These are phyloP conservation scores for Cyberlindnera suaveolens DNA, from an alignment of 805 yeast species.

Conservation along the genomic window DNA sequence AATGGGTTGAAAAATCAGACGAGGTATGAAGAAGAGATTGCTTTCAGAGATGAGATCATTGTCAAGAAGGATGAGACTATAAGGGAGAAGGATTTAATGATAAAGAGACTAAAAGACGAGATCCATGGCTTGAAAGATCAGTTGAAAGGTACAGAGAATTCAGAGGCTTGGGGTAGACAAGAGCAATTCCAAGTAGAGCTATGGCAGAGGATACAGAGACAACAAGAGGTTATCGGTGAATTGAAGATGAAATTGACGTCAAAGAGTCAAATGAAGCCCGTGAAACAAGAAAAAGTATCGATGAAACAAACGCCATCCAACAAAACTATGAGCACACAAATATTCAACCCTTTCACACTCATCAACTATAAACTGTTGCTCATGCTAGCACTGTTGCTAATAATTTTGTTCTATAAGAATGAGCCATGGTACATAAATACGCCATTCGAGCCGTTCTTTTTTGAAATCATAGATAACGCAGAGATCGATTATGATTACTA, in stretches of 20 bases:
- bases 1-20: neutral
- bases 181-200: conserved; percentile 13
- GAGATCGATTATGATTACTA: conserved; percentile 22
- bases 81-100: conserved; percentile 3
- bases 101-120: conserved; percentile 6
- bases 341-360: neutral
- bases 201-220: conserved; percentile 13
- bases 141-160: conserved; percentile 1
- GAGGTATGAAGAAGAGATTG: conserved; percentile 17
- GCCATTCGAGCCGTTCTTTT: conserved; percentile 11
- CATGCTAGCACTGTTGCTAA: neutral
- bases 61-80: conserved; percentile 11
- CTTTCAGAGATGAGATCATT: conserved; percentile 19
- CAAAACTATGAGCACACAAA: neutral
- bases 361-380: neutral
- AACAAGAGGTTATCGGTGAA: conserved; percentile 10
- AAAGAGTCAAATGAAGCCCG: too few relatives aligned
- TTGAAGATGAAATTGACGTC: conserved; percentile 10
- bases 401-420: neutral
- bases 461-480: conserved; percentile 9
- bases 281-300: too few relatives aligned
- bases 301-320: too few relatives aligned
- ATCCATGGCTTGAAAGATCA: conserved; percentile 4
- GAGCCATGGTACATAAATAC: conserved; percentile 17
- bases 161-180: conserved; percentile 4